Percentiles rank a stretch among this genome's conserved stretches.
Evolutionary conservation across 2,329 filamentous ascomycete genomes (phyloP).

Genomic region (Paecilomyces sp.): DNA sequence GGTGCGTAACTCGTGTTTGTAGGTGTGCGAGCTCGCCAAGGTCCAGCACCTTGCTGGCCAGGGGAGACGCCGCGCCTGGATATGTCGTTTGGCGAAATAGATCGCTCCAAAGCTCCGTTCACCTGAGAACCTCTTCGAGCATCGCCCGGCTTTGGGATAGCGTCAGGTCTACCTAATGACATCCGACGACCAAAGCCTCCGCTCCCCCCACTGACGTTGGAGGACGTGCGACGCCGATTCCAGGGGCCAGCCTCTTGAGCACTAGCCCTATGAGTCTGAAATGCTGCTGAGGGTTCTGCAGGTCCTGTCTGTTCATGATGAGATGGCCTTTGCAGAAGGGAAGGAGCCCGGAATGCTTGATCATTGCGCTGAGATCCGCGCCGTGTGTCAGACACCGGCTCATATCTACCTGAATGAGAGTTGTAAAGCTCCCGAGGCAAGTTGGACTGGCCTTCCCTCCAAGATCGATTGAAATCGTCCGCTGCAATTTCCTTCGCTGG

Average conservation of each 20-base stretch:
- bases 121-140: conserved; percentile 31
- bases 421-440: conserved; percentile 78
- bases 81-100: conserved; percentile 20
- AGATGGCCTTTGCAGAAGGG: conserved; percentile 68
- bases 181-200: conserved; percentile 60
- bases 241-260: conserved; percentile 59
- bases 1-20: conserved; percentile 21
- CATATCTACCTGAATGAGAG: conserved; percentile 89
- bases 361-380: conserved; percentile 64
- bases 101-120: conserved; percentile 26
- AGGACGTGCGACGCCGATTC: conserved; percentile 74
- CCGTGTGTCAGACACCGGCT: conserved; percentile 71
- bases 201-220: conserved; percentile 83
- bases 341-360: conserved; percentile 60
- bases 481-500: conserved; percentile 78
- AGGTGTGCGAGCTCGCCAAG: conserved; percentile 21
- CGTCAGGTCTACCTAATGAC: conserved; percentile 46
- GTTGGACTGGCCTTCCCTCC: conserved; percentile 61
- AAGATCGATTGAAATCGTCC: conserved; percentile 85
- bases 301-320: conserved; percentile 57
- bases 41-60: conserved; percentile 16
- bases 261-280: conserved; percentile 68
- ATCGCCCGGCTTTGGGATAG: conserved; percentile 32
- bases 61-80: conserved; percentile 17
- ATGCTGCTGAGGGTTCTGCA: conserved; percentile 77